Base-by-base conservation (phyloP, 495 filamentous ascomycete species). In the Friedmanniomyces endolithicus region DNA sequence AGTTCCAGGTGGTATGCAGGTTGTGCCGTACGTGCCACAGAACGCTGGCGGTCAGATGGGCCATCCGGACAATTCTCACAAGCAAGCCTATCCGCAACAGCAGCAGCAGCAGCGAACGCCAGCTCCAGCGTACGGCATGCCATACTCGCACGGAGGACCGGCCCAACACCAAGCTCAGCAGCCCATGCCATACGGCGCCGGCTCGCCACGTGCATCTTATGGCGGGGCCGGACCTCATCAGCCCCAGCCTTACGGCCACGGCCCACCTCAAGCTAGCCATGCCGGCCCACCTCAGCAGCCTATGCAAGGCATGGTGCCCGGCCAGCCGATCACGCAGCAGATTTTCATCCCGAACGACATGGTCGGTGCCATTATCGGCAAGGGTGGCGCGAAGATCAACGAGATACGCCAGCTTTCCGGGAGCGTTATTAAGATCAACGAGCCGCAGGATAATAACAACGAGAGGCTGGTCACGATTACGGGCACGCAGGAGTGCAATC, bases 281-380 rank as follows among this genome's bases (percentile, higher is more conserved):
- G 72, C 73, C n/a, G 73, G 74, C 20, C 75, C 75, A 48, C 73
- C 75, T 12, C 59, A 62, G 46, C 77, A 80, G 62, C 86, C 88
- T 6, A 83, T 88, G 67, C 80, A 81, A 62, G 81, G 80, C 41
- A 80, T 83, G 63, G 78, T 92, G 54, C 84, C 86, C 34, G 88
- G 87, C 34, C 84, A 90, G 57, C 88, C 92, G 54, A 71, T 98
- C 60, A 98, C 92, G 1, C 92, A 98, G 66, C 92, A 98, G 70
- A 98, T 98, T 60, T 98, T 83, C 72, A 98, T 98, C 65, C 92
- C 92, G 43, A 98, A 98, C 68, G 92, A 98, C 65, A 98, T 98
- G 92, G 92, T 98, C 50, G 92, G 92, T 48, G 92, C 92, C 46
- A 98, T 98, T 63, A 98, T 98, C 64, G 92, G 92, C 56, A 98